These are phyloP conservation scores for Thamnidium elegans DNA, from an alignment of 192 early-diverging fungal genomes.

Conservation along the genomic window DNA sequence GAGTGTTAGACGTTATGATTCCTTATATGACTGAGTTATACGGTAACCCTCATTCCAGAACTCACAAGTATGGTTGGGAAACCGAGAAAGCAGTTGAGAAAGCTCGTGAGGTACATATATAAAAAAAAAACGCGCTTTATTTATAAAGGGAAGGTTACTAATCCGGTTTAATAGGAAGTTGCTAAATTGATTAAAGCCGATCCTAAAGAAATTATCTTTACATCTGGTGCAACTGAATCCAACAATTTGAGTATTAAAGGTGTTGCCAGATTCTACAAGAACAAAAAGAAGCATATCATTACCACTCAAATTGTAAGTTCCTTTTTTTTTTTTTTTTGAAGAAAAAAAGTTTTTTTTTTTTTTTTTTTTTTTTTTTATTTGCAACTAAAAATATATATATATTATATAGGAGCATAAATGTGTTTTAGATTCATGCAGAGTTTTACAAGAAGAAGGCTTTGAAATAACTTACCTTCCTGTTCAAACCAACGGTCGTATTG, in stretches of 20 bases:
- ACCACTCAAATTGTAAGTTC: slow-evolving; percentile 80
- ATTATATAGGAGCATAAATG: slow-evolving; percentile 89
- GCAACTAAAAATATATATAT: no score
- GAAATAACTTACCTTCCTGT: slow-evolving; percentile 95
- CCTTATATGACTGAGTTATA: slow-evolving; percentile 89
- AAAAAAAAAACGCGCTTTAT: background rate
- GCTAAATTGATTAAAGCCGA: slow-evolving; percentile 87
- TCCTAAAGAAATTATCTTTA: slow-evolving; percentile 96
- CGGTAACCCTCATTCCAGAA: slow-evolving; percentile 96
- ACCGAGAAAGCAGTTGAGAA: slow-evolving; percentile 84
- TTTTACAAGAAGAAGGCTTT: slow-evolving; percentile 93
- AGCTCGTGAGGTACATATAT: slow-evolving; percentile 68
- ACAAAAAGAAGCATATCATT: slow-evolving; percentile 93
- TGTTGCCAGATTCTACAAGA: slow-evolving; percentile 91
- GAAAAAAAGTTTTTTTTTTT: no score
- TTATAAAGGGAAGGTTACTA: background rate
- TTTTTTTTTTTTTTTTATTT: no score
- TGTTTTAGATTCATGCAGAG: slow-evolving; percentile 93
- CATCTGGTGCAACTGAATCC: slow-evolving; percentile 93
- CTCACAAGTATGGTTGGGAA: slow-evolving; percentile 97
- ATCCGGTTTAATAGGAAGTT: slow-evolving; percentile 58
- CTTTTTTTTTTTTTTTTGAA: no score
- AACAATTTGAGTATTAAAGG: slow-evolving; percentile 96
- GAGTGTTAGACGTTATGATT: slow-evolving; percentile 91
- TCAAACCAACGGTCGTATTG: slow-evolving; percentile 75